Base-by-base conservation (phyloP, 2,329 filamentous ascomycete species). In the Botryotinia convoluta region DNA sequence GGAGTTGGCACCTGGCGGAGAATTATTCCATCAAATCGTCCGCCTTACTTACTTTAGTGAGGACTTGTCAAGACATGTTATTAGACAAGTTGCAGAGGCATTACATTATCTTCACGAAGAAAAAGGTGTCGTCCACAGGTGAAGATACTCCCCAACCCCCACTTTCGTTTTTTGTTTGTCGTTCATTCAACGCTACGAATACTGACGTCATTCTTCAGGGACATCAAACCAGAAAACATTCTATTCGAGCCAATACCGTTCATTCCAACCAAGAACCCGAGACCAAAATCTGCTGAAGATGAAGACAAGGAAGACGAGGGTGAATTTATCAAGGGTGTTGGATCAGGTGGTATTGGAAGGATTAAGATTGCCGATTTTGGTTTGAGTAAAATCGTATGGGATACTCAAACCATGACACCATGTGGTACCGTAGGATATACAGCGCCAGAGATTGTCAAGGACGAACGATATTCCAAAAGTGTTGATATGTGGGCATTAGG, bases 401-500 rank as follows among this genome's bases (percentile, higher is more conserved):
- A 98, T 79, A 96, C 90, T 78, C 93, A 97, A 81, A 99, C 96
- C 16, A 98, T 98, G 93, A 99, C 96, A 4, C 96, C 96, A n/a
- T 99, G 96, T 82, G 96, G 96, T 73, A 99, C 96, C 0, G 96
- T 98, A 73, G 96, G 96, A 61, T 99, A 99, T 84, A 98, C 96
- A 6, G 96, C 96, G 5, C 96, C 96, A 12, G 96, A 99, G 81
- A 99, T 99, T 76, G 96, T 99, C 82, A 98, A 98, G 84, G 96
- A 99, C 83, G 96, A 99, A 84, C 90, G 95, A 35, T 99, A 99
- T 83, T 98, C 95, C 54, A 99, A 98, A 86, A 97, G 94, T 69
- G 96, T 99, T 63, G 96, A 99, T 81, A 99, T 99, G 96, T 99
- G 96, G 96, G 96, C 96, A 5, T 84, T 99, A 45, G 96, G 96